Percentiles rank a stretch among this genome's conserved stretches.
These are phyloP conservation scores for Lunasporangiospora selenospora DNA, from an alignment of 192 early-diverging fungal species.

Conservation along the genomic window DNA sequence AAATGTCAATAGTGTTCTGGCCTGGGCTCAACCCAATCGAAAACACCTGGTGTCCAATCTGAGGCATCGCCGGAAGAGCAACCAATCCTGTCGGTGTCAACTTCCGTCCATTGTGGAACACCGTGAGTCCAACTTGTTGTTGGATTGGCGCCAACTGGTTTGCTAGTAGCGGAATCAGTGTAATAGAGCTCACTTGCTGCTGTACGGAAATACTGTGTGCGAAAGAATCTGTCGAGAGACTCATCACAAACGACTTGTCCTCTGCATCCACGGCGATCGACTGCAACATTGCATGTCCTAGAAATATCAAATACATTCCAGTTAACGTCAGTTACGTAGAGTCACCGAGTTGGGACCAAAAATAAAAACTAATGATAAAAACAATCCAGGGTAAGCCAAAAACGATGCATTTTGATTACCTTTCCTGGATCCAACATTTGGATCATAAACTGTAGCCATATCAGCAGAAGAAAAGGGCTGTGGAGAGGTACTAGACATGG, in stretches of 20 bases:
- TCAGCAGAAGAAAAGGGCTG: constrained; percentile 20
- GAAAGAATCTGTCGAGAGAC: constrained; percentile 20
- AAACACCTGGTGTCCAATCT: constrained; percentile 35
- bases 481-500: background rate
- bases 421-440: constrained; percentile 30
- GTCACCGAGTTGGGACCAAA: too few species aligned
- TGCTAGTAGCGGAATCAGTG: constrained; percentile 35
- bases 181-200: constrained; percentile 18
- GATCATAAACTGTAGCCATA: constrained; percentile 22
- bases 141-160: constrained; percentile 30
- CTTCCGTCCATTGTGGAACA: constrained; percentile 48
- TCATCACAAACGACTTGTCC: constrained; percentile 51
- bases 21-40: constrained; percentile 23
- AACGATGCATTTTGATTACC: constrained; percentile 5
- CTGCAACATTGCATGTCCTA: constrained; percentile 45
- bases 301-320: background rate
- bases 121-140: constrained; percentile 33
- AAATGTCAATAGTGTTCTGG: constrained; percentile 43
- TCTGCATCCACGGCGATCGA: constrained; percentile 40
- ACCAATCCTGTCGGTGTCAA: constrained; percentile 20
- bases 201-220: constrained; percentile 41
- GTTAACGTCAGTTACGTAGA: too few species aligned
- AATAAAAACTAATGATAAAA: background rate
- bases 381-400: background rate
- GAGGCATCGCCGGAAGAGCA: constrained; percentile 12